Base-by-base conservation (phyloP, 2,329 filamentous ascomycete species). In the Neofusicoccum ribis region DNA sequence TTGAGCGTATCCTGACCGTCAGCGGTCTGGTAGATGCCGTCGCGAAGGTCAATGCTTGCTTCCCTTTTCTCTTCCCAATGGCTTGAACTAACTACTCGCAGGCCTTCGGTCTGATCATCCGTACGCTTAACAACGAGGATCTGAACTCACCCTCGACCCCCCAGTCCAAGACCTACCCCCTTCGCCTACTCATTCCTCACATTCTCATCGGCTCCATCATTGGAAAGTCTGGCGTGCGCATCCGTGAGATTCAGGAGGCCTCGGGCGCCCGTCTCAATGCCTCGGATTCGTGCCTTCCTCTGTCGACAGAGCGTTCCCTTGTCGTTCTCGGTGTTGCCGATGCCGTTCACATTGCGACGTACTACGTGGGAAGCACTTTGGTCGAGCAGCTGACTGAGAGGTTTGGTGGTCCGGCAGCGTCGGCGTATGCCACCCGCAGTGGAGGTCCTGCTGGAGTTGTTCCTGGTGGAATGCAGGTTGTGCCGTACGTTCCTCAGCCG, bases 181-280 rank as follows among this genome's bases (percentile, higher is more conserved):
- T 99, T 63, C 93, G 95, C 71, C 88, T 99, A 59, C 88, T 99
- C 64, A 92, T 99, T 71, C 95, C 95, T 17, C 95, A 98, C 76
- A 95, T 99, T 72, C 86, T 99, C 65, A 99, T 99, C 73, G 95
- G 95, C 61, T 97, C 94, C 67, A 98, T 99, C 80, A 99, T 99
- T 78, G 95, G 95, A 73, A 99, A 99, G 83, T 92, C 91, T 69
- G 95, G 95, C 70, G 91, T 93, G 66, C 90, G 95, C 69, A 99
- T 99, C 77, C 92, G 95, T 70, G 95, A 99, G 81, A 99, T 99
- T 68, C 95, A 99, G 79, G 95, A 99, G 77, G 93, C 93, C 20
- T 99, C 95, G 15, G 96, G 96, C 67, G 95, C 95, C 63, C 91
- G 96, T 68, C 86, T 99, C 51, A 99, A 99, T 78, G 95, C 95